Base-by-base conservation (phyloP, 495 filamentous ascomycete genomes). In the Achaetomiella virescens region DNA sequence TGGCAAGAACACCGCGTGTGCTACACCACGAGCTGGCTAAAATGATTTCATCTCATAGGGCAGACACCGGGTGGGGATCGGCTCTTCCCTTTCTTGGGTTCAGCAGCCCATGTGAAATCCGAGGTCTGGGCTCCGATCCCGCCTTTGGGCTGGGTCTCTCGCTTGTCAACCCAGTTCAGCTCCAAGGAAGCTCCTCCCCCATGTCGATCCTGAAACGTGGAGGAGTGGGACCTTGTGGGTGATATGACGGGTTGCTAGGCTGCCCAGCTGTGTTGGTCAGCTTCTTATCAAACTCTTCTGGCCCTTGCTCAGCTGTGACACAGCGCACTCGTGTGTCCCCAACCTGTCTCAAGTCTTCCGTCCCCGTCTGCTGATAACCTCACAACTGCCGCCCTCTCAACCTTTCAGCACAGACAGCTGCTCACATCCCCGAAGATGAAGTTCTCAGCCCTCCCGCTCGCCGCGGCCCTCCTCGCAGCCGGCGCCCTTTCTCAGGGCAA, bases 381-480 rank as follows among this genome's bases (percentile, higher is more conserved):
- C 9, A 4, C 27, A 31, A 31, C 27, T 9, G 9, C 27, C 27
- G 9, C 9, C 27, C 27, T 9, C 27, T 31, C 27, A 31, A 5
- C 27, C 4, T 31, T 9, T 9, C 4, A 31, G 9, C 27, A 31
- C 27, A 31, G 5, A 31, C 4, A 31, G 27, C 27, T 9, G 5
- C 27, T 31, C 4, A 4, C 27, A 31, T 31, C 27, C 27, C 25
- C 10, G 45, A 49, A 44, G 21, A 62, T 62, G 60, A 55, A 52
- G 56, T 40, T 55, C 52, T 54, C 61, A 18, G 35, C 18, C 11
- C 24, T 57, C 24, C 38, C 53, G 35, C 29, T 48, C 11, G 50
- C 33, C 10, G 40, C 17, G 17, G 49, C 37, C 48, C 18, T 57
- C 8, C 18, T 46, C 6, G 49, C 46, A 17, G 31, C 25, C 29